Percentiles rank a stretch among this genome's conserved stretches.
These are phyloP conservation scores for Beta macrorhiza DNA, from an alignment of 179 eudicot species.

Conservation along the genomic window DNA sequence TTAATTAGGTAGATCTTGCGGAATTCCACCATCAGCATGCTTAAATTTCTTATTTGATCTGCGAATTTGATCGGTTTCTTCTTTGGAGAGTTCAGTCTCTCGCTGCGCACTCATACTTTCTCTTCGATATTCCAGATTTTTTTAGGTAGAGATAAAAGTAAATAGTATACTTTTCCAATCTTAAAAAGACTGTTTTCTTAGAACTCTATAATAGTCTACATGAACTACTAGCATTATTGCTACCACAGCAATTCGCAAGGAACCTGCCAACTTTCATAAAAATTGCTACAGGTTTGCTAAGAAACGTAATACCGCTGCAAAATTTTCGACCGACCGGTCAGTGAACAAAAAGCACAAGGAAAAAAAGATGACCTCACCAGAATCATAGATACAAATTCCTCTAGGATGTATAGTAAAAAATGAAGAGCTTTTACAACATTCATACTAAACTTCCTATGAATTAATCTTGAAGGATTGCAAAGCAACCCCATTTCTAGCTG, in stretches of 20 bases:
- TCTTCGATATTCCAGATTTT: too few species aligned
- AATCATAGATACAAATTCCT: constrained; percentile 15
- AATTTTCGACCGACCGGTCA: not conserved
- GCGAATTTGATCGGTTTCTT: too few species aligned
- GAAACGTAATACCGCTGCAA: not conserved
- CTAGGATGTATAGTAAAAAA: constrained; percentile 21
- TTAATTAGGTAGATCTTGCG: too few species aligned
- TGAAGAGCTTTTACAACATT: constrained; percentile 26
- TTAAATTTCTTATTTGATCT: too few species aligned
- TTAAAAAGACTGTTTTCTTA: too few species aligned
- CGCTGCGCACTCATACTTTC: too few species aligned
- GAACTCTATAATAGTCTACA: not conserved
- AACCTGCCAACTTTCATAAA: not conserved
- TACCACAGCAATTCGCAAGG: not conserved
- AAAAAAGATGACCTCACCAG: not conserved
- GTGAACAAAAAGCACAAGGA: not conserved
- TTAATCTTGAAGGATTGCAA: constrained; percentile 56
- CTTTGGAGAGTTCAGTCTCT: too few species aligned
- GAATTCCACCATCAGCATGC: too few species aligned
- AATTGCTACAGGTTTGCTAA: not conserved
- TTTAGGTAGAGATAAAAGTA: too few species aligned
- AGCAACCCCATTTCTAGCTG: constrained; percentile 71
- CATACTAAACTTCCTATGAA: constrained; percentile 32
- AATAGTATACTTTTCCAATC: too few species aligned
- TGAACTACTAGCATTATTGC: not conserved